Base-by-base conservation (phyloP, 306 rosid species). In the Vigna unguiculata region DNA sequence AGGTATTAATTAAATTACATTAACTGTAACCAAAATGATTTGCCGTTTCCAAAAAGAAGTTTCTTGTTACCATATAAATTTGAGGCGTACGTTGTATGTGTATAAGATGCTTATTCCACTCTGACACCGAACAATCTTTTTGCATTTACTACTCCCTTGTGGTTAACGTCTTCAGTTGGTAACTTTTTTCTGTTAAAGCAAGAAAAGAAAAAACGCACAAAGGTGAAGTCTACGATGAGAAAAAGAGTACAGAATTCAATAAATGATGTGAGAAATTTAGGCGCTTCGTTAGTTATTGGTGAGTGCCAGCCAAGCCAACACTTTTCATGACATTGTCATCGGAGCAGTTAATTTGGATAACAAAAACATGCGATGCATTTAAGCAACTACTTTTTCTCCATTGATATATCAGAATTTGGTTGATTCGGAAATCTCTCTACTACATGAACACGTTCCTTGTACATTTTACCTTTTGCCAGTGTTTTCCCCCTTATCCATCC, bases 61-160 rank as follows among this genome's bases (percentile, higher is more conserved):
- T 24, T 24, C 17, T 69, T 3, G 0, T 69, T 48, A n/a, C n/a
- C 55, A 0, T 69, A 6, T 14, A 48, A 48, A 1, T 30, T 17
- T 69, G 11, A n/a, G 3, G 47, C 48, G 13, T 30, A 4, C 46
- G 61, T 16, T 5, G 5, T 16, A 28, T 4, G 3, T 25, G 11
- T 49, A n/a, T 68, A 48, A 48, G 57, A 30, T 71, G 76, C 15
- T n/a, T 19, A 34, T 36, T 71, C 22, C 15, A 4, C 8, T 3
- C 15, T 9, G 0, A 38, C 52, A 36, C 14, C 51, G 22, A 21
- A 53, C 54, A 71, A 4, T 4, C 36, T 24, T 9, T 24, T 13
- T 24, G 64, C 43, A 59, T 14, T 59, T 59, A 59, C 66, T 59
- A 59, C 66, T 58, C 25, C 40, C 64, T 58, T 59, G 5, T 59